Conservation (phyloP, 176 grass and related monocot species). For the Musa itinerans region DNA sequence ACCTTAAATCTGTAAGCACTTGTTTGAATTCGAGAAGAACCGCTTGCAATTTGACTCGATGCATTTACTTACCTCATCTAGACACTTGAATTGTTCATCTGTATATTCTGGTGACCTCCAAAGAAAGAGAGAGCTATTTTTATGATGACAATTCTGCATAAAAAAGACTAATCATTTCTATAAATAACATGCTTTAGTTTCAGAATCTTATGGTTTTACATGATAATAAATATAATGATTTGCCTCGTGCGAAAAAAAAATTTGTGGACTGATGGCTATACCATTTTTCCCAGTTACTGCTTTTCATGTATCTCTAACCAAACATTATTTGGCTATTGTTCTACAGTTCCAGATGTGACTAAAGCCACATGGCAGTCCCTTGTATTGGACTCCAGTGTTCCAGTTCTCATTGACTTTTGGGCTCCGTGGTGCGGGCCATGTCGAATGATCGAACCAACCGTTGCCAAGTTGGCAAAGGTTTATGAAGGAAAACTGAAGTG, state of each 20-base stretch:
- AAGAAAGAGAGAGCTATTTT: neutral
- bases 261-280: neutral
- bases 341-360: constrained; percentile 3
- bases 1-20: neutral
- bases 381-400: constrained; percentile 2
- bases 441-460: constrained; percentile 10
- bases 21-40: neutral
- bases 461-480: constrained; percentile 12
- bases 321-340: neutral
- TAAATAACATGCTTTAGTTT: neutral
- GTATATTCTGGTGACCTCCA: neutral
- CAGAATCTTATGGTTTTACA: neutral
- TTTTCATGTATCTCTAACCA: neutral
- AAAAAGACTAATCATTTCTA: neutral
- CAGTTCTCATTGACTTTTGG: constrained; percentile 11
- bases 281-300: neutral
- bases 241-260: neutral
- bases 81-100: neutral
- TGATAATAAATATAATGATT: neutral
- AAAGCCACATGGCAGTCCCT: constrained; percentile 5
- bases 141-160: neutral
- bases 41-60: neutral
- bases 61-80: neutral
- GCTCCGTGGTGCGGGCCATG: constrained; percentile 18
- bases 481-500: constrained; percentile 21